A percentile compares a stretch with the other conserved stretches of the same genome.
Evolutionary conservation across 805 yeast species (phyloP).

Genomic region (Nakazawaea molendinolei): DNA sequence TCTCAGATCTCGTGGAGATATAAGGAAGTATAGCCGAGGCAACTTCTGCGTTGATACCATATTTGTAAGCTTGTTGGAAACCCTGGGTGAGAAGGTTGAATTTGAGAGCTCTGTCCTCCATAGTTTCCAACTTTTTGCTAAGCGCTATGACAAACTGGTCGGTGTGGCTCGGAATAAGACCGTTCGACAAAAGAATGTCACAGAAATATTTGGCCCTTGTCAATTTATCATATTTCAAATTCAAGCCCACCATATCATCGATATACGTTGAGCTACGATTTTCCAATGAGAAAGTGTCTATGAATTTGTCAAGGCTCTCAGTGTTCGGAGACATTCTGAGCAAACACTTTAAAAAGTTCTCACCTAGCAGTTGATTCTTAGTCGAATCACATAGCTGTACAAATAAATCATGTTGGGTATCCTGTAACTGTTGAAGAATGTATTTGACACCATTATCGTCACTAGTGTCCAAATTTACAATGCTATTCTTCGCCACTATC

Average conservation of each 20-base stretch:
- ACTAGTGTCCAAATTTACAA: no score
- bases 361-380: no score
- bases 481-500: no score
- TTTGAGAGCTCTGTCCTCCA: neutral
- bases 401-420: no score
- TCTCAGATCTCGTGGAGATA: neutral
- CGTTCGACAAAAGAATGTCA: neutral
- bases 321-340: no score
- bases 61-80: neutral
- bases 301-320: no score
- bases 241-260: slow-evolving; percentile 4
- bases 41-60: neutral
- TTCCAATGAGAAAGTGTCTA: no score
- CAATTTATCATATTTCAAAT: slow-evolving; percentile 5
- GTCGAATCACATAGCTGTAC: no score
- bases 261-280: no score
- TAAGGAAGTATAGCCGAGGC: neutral
- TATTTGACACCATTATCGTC: no score
- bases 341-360: no score
- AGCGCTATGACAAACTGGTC: slow-evolving; percentile 1
- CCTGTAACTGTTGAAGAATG: no score
- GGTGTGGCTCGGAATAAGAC: neutral
- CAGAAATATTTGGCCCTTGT: slow-evolving; percentile 4
- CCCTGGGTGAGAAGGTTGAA: slow-evolving; percentile 7
- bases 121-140: neutral